Evolutionary conservation across 1,284 basidiomycete species (phyloP).

Genomic region (Apiotrichum laibachii): DNA sequence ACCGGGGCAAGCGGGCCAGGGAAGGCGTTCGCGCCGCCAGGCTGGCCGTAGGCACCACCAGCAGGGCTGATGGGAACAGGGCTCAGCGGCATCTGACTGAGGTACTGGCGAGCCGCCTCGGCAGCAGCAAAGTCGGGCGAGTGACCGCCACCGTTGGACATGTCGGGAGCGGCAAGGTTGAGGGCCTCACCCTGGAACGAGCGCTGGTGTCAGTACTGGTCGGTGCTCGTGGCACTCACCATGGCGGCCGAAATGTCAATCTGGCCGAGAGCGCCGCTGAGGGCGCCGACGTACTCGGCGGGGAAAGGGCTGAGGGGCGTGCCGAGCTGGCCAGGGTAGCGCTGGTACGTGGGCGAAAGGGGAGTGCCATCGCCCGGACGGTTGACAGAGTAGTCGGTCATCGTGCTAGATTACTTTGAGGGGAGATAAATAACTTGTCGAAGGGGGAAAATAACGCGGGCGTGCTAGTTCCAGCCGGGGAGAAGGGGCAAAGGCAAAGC

Average conservation of each 20-base stretch:
- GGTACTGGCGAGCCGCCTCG: constrained; percentile 13
- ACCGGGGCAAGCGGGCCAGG: constrained; percentile 8
- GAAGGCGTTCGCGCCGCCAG: constrained; percentile 7
- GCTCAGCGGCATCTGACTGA: constrained; percentile 5
- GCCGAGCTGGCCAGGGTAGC: constrained; percentile 8
- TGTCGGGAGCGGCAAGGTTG: constrained; percentile 12
- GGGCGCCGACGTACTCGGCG: constrained; percentile 19
- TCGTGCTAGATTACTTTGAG: background rate
- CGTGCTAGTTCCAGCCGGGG: background rate
- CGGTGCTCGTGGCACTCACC: constrained; percentile 8
- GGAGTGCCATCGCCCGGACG: constrained; percentile 19
- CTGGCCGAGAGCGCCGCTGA: constrained; percentile 21
- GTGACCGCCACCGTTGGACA: constrained; percentile 14
- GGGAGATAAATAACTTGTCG: background rate
- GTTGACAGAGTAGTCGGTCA: constrained; percentile 23
- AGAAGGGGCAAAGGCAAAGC: background rate
- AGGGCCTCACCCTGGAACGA: constrained; percentile 19
- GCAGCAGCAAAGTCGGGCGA: constrained; percentile 22
- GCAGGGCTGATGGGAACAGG: constrained; percentile 1
- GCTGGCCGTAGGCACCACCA: constrained; percentile 10
- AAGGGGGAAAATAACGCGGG: background rate
- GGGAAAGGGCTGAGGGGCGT: constrained; percentile 7
- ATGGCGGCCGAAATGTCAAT: constrained; percentile 18
- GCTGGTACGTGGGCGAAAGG: constrained; percentile 19
- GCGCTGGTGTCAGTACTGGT: constrained; percentile 7